Evolutionary conservation across 179 eudicot species (phyloP).

Genomic region (Amaranthus tricolor): DNA sequence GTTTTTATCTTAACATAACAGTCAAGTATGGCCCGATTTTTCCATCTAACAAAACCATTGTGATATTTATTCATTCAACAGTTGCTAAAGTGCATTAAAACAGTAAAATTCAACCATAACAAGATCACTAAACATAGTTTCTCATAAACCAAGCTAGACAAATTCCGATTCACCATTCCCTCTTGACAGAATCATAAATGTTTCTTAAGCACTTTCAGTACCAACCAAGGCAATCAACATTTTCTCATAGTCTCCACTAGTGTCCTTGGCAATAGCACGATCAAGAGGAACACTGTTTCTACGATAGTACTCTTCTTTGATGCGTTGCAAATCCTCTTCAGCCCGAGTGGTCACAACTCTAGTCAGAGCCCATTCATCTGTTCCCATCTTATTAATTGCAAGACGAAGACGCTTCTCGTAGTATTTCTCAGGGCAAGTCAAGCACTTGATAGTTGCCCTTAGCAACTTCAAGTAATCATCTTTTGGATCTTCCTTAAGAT

Average conservation of each 20-base stretch:
- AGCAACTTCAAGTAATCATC: conserved; percentile 62
- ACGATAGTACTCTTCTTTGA: conserved; percentile 77
- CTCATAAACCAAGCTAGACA: background rate
- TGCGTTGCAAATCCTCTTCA: conserved; percentile 70
- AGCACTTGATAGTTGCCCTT: conserved; percentile 69
- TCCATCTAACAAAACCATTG: no score
- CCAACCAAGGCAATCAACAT: conserved; percentile 79
- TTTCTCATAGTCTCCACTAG: conserved; percentile 80
- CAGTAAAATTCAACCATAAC: conserved; percentile 19
- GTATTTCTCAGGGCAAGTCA: conserved; percentile 76
- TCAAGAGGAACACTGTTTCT: conserved; percentile 76
- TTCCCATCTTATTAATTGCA: conserved; percentile 67
- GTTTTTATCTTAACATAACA: no score
- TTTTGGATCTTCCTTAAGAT: conserved; percentile 65
- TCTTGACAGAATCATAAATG: background rate
- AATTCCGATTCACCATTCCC: background rate
- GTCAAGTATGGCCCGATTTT: no score
- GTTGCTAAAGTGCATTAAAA: conserved; percentile 1
- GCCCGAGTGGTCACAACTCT: conserved; percentile 80
- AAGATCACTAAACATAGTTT: background rate
- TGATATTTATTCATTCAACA: conserved; percentile 6
- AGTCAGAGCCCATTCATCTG: conserved; percentile 85
- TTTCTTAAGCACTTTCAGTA: conserved; percentile 42
- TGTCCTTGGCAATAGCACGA: conserved; percentile 63
- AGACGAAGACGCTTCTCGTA: conserved; percentile 76